Evolutionary conservation across 2,329 filamentous ascomycete species (phyloP).

Genomic region (Colletotrichum zoysiae): DNA sequence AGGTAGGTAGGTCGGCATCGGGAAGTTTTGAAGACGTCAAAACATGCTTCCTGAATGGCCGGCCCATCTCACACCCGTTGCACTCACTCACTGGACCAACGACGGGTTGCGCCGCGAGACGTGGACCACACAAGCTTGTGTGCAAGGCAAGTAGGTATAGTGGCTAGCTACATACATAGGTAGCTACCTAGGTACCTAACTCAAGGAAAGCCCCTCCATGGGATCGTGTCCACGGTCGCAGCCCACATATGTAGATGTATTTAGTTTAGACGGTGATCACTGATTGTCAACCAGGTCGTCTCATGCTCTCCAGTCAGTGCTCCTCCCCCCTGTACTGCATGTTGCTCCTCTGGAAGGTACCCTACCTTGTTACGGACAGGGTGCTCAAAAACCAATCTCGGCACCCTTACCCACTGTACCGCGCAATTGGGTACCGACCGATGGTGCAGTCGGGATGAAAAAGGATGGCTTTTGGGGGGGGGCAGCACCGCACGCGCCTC

Average conservation of each 20-base stretch:
- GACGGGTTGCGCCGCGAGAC: neutral
- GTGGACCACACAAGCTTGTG: neutral
- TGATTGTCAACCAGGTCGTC: slow-evolving; percentile 3
- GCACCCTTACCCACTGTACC: neutral
- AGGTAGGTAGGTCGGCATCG: neutral
- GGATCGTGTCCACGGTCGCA: neutral
- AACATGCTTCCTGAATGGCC: neutral
- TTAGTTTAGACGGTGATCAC: too few relatives aligned
- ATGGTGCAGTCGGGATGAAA: slow-evolving; percentile 6
- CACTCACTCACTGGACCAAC: neutral
- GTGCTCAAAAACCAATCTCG: neutral
- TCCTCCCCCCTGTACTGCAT: too few relatives aligned
- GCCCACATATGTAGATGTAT: too few relatives aligned
- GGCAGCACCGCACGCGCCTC: slow-evolving; percentile 22
- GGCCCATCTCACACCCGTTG: neutral
- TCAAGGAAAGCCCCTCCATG: neutral
- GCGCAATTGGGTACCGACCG: neutral
- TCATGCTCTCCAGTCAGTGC: neutral
- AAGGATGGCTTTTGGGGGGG: neutral
- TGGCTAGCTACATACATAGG: neutral
- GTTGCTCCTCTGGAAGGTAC: neutral
- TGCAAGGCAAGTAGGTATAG: neutral
- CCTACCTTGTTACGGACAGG: neutral
- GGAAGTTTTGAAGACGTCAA: neutral
- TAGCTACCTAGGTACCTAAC: too few relatives aligned